Base-by-base conservation (phyloP, 352 stramenopile genomes). In the Peronospora farinosa region DNA sequence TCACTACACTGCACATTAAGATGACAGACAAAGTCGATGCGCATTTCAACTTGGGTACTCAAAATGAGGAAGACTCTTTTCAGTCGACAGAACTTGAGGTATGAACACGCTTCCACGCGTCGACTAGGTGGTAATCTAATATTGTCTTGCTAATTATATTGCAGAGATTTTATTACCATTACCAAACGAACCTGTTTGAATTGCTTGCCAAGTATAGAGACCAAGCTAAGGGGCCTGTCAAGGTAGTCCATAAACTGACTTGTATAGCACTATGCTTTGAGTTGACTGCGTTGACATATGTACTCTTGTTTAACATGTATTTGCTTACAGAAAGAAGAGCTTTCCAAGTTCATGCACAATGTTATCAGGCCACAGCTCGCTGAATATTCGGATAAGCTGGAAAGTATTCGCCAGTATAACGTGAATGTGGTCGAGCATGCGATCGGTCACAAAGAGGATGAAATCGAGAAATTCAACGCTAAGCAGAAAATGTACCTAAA, bases 41-140 rank as follows among this genome's bases (percentile, higher is more conserved):
- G n/a, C 68, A 84, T n/a, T 52, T 86, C 32, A 55, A 69, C 36
- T 60, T 77, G 30, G 52, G 45, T 12, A 41, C 60, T 2, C 52
- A 76, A 23, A 63, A 83, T 35, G 61, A 83, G 7, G 61, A 81
- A 13, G 74, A 85, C 40, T 78, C 72, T 0, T 80, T 83, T 16
- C 78, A 92, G 55, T 77, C 67, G 2, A 68, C 65, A 0, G 70
- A 74, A 46, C 86, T 86, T 48, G 88, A 88, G 69, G 80, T 91
- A 45, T 1, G 43, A 13, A 30, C 3, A 1, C n/a, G 9, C 10
- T 25, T 47, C 5, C 6, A 38, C 40, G 2, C 3, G 40, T 36
- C 36, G 37, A 3, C 16, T 21, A 17, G 11, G 15, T 38, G 7
- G 21, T 42, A 44, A 54, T 15, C 11, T 19, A 12, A 16, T 15